phyloP scores from a whole-genome alignment of 2,329 filamentous ascomycete genomes.

The Beauveria brongniartii region DNA sequence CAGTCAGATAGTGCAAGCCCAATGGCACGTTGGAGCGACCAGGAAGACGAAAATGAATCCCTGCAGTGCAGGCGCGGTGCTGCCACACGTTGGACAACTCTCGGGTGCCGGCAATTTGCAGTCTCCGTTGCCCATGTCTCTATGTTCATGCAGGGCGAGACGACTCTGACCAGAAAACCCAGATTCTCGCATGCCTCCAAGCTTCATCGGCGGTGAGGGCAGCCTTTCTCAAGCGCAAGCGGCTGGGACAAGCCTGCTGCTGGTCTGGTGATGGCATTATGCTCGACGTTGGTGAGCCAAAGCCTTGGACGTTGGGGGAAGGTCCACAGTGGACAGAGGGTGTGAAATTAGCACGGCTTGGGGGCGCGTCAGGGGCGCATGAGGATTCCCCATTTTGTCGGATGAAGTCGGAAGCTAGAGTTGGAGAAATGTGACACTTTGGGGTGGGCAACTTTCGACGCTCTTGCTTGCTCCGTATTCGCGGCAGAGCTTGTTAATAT shows the following conservation, averaged over 20 bases:
- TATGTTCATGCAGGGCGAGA: neutral
- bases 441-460: neutral
- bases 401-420: constrained; percentile 10
- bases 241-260: neutral
- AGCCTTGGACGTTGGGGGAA: constrained; percentile 3
- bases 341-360: constrained; percentile 1
- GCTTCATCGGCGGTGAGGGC: neutral
- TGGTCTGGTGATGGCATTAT: neutral
- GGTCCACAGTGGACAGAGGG: neutral
- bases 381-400: constrained; percentile 10
- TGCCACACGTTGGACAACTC: neutral
- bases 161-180: too few species aligned
- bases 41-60: constrained; percentile 7
- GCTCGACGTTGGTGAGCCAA: neutral
- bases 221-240: neutral
- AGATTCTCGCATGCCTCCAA: neutral
- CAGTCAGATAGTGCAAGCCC: neutral
- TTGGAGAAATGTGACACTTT: constrained; percentile 6
- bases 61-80: neutral
- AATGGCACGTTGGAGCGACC: neutral
- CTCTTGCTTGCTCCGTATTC: neutral
- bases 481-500: neutral
- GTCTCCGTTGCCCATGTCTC: neutral
- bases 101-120: constrained; percentile 4
- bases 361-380: constrained; percentile 5